These are phyloP conservation scores for Lasiodiplodia hormozganensis DNA, from an alignment of 2,329 filamentous ascomycete species.

Conservation along the genomic window DNA sequence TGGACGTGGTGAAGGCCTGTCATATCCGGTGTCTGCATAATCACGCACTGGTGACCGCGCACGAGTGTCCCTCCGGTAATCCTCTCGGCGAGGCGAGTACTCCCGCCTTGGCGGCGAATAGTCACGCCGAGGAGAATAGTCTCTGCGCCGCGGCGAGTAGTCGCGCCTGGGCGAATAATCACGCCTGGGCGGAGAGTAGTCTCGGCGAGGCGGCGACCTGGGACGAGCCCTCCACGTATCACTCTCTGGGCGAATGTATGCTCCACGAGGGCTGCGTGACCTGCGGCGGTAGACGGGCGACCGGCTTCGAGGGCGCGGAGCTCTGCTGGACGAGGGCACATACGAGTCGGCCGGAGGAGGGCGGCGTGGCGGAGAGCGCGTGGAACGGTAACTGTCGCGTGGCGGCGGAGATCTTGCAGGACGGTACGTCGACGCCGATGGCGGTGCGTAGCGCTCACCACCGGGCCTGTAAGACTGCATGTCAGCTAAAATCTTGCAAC, in stretches of 20 bases:
- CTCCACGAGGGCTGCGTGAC: conserved; percentile 47
- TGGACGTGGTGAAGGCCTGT: conserved; percentile 49
- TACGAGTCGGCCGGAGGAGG: conserved; percentile 50
- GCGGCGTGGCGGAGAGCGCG: conserved; percentile 44
- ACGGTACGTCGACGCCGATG: conserved; percentile 23
- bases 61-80: conserved; percentile 29
- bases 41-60: conserved; percentile 49
- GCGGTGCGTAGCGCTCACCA: conserved; percentile 29
- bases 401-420: conserved; percentile 30
- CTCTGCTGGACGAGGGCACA: conserved; percentile 43
- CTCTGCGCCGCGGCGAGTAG: conserved; percentile 55
- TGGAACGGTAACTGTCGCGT: conserved; percentile 46
- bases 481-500: conserved; percentile 8
- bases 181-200: conserved; percentile 38
- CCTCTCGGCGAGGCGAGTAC: conserved; percentile 29
- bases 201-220: conserved; percentile 57
- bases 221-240: conserved; percentile 54
- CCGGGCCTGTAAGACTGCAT: conserved; percentile 25
- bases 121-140: conserved; percentile 47
- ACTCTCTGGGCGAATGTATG: conserved; percentile 40
- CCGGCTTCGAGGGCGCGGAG: conserved; percentile 46
- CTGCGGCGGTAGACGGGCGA: conserved; percentile 45
- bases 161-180: conserved; percentile 53
- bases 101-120: conserved; percentile 10
- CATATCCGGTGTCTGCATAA: conserved; percentile 44